Base-by-base conservation (phyloP, 2,329 filamentous ascomycete genomes). In the Dothiorella sarmentorum region DNA sequence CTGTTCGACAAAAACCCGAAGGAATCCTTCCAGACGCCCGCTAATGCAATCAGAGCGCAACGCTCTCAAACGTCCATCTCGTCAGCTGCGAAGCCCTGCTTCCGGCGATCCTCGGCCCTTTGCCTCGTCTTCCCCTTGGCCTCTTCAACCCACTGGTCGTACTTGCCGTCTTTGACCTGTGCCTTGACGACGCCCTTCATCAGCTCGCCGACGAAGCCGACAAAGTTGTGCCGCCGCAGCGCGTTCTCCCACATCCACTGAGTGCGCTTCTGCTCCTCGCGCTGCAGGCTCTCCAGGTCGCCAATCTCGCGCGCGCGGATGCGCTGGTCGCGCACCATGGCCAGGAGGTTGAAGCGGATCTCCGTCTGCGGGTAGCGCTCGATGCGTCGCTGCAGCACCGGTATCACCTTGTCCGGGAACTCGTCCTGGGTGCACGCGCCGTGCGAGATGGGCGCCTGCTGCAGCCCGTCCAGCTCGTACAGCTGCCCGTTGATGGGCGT, bases 211-310 rank as follows among this genome's bases (percentile, higher is more conserved):
- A 93, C 89, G 68, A 99, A 97, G 0, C 91, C 93, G 0, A 99
- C 90, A 77, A 99, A 99, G 75, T 99, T 99, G 74, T 96, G 93
- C 66, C 89, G 80, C 61, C 94, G 79, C 68, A 99, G 79, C 10
- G 91, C 89, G 75, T 99, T 99, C 81, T 99, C 94, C 81, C 94
- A 97, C 70, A 86, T 83, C 94, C 94, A 99, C 63, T 87, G 89
- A 60, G 81, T 81, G 55, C 94, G 82, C 83, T 96, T 96, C 69
- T 83, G 81, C 77, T 93, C 85, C 80, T 97, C 92, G 56, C 87
- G 80, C 64, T 85, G 85, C 64, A 97, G 75, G 73, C 86, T 79
- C 69, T 96, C 92, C 42, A 76, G 71, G 75, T 99, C 94, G 44
- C 92, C 92, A 63, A 94, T 84, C 72, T 95, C 90, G 59, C 82